Conservation (phyloP, 306 rosid genomes). For the Oemleria cerasiformis region DNA sequence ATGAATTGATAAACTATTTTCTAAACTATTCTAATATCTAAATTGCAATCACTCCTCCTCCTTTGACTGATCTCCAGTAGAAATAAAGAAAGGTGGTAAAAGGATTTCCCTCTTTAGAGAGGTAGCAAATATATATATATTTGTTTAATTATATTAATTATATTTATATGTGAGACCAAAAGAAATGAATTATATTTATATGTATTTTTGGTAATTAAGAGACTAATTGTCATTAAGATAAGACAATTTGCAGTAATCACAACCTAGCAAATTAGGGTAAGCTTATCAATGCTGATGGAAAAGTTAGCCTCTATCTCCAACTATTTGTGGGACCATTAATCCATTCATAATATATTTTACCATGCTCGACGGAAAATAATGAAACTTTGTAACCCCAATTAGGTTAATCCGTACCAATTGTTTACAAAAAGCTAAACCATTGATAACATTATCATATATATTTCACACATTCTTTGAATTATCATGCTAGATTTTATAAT, state of each 20-base stretch:
- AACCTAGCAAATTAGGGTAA: constrained; percentile 19
- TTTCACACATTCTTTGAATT: constrained; percentile 18
- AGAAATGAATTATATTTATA: too few species aligned
- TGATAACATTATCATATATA: constrained; percentile 31
- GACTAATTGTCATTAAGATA: constrained; percentile 7
- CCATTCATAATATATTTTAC: constrained; percentile 1
- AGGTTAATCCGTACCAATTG: not conserved
- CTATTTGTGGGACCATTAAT: constrained; percentile 4
- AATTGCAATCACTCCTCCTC: constrained; percentile 18
- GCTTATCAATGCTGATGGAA: constrained; percentile 16
- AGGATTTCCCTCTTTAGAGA: constrained; percentile 6
- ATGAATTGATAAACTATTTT: constrained; percentile 8
- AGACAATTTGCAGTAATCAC: constrained; percentile 17
- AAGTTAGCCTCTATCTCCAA: constrained; percentile 26
- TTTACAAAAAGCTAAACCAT: constrained; percentile 21
- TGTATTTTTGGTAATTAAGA: constrained; percentile 12
- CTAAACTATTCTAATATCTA: constrained; percentile 20
- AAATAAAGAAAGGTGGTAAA: constrained; percentile 15
- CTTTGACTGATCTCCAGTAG: constrained; percentile 39
- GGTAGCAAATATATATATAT: not conserved
- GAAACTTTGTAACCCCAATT: constrained; percentile 15
- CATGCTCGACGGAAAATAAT: constrained; percentile 4
- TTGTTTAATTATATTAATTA: not conserved
- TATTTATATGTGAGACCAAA: too few species aligned
- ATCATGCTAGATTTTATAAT: constrained; percentile 20